Evolutionary conservation across 2,329 filamentous ascomycete genomes (phyloP).

Genomic region (Proliferodiscus dingleyae): DNA sequence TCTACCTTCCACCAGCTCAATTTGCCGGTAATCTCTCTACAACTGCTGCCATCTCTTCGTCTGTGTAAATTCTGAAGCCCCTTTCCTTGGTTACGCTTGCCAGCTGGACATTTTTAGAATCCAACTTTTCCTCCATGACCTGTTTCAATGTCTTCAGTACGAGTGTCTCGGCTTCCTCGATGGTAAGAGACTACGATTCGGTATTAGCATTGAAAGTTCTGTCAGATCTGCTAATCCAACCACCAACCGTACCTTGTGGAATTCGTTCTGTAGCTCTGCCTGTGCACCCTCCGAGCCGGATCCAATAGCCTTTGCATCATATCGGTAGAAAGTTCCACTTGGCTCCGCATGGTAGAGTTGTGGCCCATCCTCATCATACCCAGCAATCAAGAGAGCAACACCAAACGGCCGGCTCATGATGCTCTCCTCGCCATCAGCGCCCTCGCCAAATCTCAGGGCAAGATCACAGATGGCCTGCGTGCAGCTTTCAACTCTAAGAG

Average conservation of each 20-base stretch:
- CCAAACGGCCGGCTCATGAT: slow-evolving; percentile 98
- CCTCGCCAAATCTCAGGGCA: slow-evolving; percentile 92
- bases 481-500: slow-evolving; percentile 91
- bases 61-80: slow-evolving; percentile 97
- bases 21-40: slow-evolving; percentile 76
- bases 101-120: slow-evolving; percentile 96
- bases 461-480: slow-evolving; percentile 98
- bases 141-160: slow-evolving; percentile 98
- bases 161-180: slow-evolving; percentile 87
- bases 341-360: slow-evolving; percentile 97
- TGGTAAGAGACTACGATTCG: slow-evolving; percentile 68
- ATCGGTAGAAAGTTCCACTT: slow-evolving; percentile 96
- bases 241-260: slow-evolving; percentile 67
- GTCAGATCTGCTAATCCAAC: not conserved
- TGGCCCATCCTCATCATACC: slow-evolving; percentile 94
- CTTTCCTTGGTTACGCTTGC: slow-evolving; percentile 97
- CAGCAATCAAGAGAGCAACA: slow-evolving; percentile 92
- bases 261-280: slow-evolving; percentile 97
- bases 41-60: slow-evolving; percentile 93
- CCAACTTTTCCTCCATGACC: slow-evolving; percentile 99
- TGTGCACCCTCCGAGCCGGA: slow-evolving; percentile 96
- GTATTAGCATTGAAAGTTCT: slow-evolving; percentile 17
- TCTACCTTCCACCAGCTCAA: slow-evolving; percentile 30
- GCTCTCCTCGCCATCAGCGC: slow-evolving; percentile 94
- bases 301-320: slow-evolving; percentile 97